Conservation (phyloP, 2,329 filamentous ascomycete genomes). For the Penicillium olsonii region DNA sequence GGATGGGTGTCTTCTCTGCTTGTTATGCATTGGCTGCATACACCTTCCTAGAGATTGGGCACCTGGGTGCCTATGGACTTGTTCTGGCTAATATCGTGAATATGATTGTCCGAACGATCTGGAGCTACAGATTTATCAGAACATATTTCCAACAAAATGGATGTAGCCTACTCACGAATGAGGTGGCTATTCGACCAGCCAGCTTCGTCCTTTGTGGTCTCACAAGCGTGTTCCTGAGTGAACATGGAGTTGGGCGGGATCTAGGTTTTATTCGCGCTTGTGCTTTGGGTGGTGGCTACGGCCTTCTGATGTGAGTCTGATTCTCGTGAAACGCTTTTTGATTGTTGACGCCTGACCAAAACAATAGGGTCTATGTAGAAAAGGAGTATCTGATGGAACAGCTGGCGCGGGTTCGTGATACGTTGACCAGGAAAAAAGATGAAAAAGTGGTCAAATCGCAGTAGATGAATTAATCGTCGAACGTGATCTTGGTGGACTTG, state of each 20-base stretch:
- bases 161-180: slow-evolving; percentile 43
- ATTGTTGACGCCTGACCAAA: slow-evolving; percentile 23
- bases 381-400: slow-evolving; percentile 33
- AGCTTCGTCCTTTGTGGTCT: slow-evolving; percentile 50
- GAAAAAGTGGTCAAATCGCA: slow-evolving; percentile 17
- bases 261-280: slow-evolving; percentile 49
- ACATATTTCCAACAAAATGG: slow-evolving; percentile 59
- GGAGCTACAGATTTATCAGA: slow-evolving; percentile 74
- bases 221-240: slow-evolving; percentile 46
- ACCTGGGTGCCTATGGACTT: slow-evolving; percentile 74
- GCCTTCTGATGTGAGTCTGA: slow-evolving; percentile 62
- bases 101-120: slow-evolving; percentile 80
- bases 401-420: slow-evolving; percentile 22
- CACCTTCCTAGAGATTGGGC: slow-evolving; percentile 68
- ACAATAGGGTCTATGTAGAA: slow-evolving; percentile 38
- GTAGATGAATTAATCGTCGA: slow-evolving; percentile 59
- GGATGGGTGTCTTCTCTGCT: slow-evolving; percentile 81
- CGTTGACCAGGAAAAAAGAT: slow-evolving; percentile 17
- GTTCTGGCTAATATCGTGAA: slow-evolving; percentile 88
- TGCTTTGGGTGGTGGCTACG: slow-evolving; percentile 54
- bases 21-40: slow-evolving; percentile 75
- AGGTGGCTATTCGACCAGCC: slow-evolving; percentile 48
- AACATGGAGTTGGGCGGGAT: slow-evolving; percentile 15
- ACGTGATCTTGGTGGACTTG: slow-evolving; percentile 87
- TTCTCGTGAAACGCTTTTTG: slow-evolving; percentile 6